Conservation (phyloP, 176 grass and related monocot species). For the Zea luxurians region DNA sequence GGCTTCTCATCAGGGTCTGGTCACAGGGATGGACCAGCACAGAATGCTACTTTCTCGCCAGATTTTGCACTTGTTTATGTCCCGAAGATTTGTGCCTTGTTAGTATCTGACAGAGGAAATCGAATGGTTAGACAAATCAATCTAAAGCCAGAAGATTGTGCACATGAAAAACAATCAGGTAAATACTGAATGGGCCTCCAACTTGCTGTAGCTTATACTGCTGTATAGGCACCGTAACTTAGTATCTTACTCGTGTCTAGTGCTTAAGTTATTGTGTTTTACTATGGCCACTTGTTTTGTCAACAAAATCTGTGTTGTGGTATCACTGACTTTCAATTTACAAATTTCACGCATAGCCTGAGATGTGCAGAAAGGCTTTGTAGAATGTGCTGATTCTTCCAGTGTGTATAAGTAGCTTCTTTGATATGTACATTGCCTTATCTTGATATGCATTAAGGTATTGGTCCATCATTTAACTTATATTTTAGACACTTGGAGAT, state of each 20-base stretch:
- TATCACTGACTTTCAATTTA: background rate
- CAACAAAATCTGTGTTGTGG: background rate
- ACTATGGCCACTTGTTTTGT: background rate
- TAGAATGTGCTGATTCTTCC: background rate
- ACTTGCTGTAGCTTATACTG: background rate
- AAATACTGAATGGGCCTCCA: conserved; percentile 12
- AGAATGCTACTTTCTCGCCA: conserved; percentile 67
- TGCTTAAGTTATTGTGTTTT: background rate
- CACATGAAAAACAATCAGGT: conserved; percentile 35
- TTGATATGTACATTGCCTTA: background rate
- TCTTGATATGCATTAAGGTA: background rate
- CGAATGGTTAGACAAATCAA: conserved; percentile 62
- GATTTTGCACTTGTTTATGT: conserved; percentile 75
- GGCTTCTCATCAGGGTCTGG: conserved; percentile 43
- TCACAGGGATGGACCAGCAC: conserved; percentile 61
- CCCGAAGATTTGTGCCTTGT: conserved; percentile 58
- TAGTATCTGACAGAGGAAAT: conserved; percentile 66
- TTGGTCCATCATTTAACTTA: background rate
- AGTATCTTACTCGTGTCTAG: background rate
- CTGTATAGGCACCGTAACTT: background rate
- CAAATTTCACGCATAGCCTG: background rate
- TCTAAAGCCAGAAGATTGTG: conserved; percentile 62
- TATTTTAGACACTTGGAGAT: conserved; percentile 8
- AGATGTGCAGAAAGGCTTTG: background rate
- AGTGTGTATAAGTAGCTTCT: background rate